Percentiles rank a stretch among this genome's conserved stretches.
These are phyloP conservation scores for Hygrocybe punicea DNA, from an alignment of 768 basidiomycete genomes.

Conservation along the genomic window DNA sequence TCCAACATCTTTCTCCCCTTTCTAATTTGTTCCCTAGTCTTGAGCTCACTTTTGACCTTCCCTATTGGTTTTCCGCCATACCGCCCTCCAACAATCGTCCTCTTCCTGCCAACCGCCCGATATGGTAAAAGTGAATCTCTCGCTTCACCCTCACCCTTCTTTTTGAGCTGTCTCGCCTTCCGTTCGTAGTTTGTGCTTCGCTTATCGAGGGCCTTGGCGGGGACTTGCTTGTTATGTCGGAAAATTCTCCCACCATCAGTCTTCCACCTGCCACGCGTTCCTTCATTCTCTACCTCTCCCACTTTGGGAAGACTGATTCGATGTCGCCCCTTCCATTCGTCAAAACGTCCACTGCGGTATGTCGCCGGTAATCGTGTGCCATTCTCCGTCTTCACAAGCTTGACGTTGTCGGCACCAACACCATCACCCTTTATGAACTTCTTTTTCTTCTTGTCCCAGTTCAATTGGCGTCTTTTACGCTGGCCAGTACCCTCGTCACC, in stretches of 20 bases:
- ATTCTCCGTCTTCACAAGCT: constrained; percentile 89
- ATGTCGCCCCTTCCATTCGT: constrained; percentile 88
- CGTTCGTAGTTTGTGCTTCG: constrained; percentile 69
- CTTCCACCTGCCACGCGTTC: constrained; percentile 37
- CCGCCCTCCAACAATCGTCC: constrained; percentile 32
- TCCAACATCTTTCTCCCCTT: constrained; percentile 66
- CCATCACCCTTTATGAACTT: constrained; percentile 87
- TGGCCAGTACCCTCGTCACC: constrained; percentile 68
- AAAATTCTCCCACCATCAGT: constrained; percentile 69
- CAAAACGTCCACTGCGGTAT: constrained; percentile 90
- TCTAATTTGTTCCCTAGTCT: constrained; percentile 82
- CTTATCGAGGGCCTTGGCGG: constrained; percentile 77
- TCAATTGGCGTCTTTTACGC: constrained; percentile 61
- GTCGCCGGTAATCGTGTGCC: constrained; percentile 87
- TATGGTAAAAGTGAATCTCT: constrained; percentile 18
- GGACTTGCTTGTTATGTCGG: constrained; percentile 62
- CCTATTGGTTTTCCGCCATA: constrained; percentile 58
- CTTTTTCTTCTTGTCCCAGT: constrained; percentile 97
- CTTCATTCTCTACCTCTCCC: constrained; percentile 73
- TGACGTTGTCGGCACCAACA: constrained; percentile 86
- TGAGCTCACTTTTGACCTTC: constrained; percentile 78
- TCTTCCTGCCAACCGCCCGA: not conserved
- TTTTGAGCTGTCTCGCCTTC: constrained; percentile 60
- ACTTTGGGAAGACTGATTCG: constrained; percentile 69
- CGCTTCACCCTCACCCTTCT: constrained; percentile 43